Evolutionary conservation across 371 early-diverging fungal species (phyloP).

Genomic region (Actinomucor elegans): DNA sequence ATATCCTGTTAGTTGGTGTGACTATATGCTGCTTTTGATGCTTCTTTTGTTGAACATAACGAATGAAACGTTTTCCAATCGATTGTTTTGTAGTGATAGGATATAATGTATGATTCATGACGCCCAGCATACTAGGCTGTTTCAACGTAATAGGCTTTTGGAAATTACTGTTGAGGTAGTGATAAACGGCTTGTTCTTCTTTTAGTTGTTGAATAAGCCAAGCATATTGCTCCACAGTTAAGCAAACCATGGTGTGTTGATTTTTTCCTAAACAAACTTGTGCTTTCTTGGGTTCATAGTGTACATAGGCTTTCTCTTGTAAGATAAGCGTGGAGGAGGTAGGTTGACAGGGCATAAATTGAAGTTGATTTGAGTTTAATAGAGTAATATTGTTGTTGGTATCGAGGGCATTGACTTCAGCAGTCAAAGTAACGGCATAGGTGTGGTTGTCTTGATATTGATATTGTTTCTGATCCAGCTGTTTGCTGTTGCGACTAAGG

Average conservation of each 20-base stretch:
- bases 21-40: conserved; percentile 1
- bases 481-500: background rate
- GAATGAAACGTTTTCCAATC: conserved; percentile 15
- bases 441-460: background rate
- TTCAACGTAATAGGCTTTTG: too few species aligned
- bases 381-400: background rate
- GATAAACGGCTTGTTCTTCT: conserved; percentile 28
- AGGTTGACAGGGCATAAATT: conserved; percentile 18
- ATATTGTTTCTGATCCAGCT: background rate
- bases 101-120: background rate
- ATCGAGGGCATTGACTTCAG: conserved; percentile 13
- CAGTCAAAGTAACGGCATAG: conserved; percentile 34
- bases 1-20: conserved; percentile 4
- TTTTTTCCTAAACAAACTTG: conserved; percentile 30
- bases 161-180: background rate
- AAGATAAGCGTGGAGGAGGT: conserved; percentile 1
- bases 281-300: conserved; percentile 32
- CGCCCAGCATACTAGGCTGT: conserved; percentile 30
- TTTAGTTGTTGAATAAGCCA: conserved; percentile 39
- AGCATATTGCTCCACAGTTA: conserved; percentile 36
- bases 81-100: conserved; percentile 6
- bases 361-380: background rate
- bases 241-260: conserved; percentile 13
- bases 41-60: conserved; percentile 15
- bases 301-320: conserved; percentile 30